These are phyloP conservation scores for Penicillium oxalicum DNA, from an alignment of 2,329 filamentous ascomycete species.

Conservation along the genomic window DNA sequence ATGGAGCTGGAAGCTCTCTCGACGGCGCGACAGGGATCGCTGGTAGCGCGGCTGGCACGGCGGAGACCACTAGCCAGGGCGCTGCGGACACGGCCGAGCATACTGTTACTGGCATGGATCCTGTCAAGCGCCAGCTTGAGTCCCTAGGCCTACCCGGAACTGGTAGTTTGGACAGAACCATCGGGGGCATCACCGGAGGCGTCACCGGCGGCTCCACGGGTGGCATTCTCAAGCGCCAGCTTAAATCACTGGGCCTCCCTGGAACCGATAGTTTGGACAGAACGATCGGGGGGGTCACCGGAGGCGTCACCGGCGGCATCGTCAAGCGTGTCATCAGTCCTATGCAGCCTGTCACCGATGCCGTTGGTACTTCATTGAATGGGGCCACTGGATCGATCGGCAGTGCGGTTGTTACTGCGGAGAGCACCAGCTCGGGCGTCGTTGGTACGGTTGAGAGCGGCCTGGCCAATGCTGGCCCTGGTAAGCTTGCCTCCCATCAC, in stretches of 20 bases:
- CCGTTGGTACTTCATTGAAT: neutral
- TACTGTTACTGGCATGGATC: neutral
- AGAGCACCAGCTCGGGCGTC: conserved; percentile 7
- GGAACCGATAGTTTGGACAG: conserved; percentile 1
- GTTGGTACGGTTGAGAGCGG: conserved; percentile 10
- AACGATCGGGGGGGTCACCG: conserved; percentile 2
- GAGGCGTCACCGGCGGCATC: too few relatives aligned
- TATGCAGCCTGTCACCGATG: conserved; percentile 1
- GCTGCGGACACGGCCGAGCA: conserved; percentile 11
- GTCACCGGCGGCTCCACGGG: neutral
- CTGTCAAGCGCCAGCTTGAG: neutral
- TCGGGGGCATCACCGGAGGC: neutral
- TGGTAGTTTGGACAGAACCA: conserved; percentile 4
- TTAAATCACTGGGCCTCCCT: neutral
- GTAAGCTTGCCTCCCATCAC: neutral
- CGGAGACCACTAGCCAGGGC: conserved; percentile 10
- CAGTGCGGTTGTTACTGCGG: conserved; percentile 13
- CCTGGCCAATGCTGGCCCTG: conserved; percentile 2
- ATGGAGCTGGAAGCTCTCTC: conserved; percentile 8
- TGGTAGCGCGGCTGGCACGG: conserved; percentile 14
- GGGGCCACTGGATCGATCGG: conserved; percentile 5
- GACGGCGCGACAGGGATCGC: conserved; percentile 12
- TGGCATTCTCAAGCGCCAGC: neutral
- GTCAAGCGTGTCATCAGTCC: neutral
- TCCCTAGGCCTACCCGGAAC: too few relatives aligned